Conservation (phyloP, 176 grass and related monocot species). For the Tuctoria greenei region DNA sequence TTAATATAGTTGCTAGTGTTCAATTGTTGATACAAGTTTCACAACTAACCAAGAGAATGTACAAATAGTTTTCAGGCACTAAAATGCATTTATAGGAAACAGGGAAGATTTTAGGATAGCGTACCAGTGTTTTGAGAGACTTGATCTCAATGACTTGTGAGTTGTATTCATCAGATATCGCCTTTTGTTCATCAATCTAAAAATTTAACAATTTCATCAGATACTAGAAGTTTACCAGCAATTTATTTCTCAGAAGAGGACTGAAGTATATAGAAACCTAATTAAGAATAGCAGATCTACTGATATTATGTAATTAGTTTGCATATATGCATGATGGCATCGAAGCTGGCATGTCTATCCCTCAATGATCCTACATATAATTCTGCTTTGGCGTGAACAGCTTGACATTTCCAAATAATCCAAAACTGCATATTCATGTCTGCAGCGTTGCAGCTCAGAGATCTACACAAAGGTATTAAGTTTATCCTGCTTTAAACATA, state of each 20-base stretch:
- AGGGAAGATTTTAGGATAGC: constrained; percentile 27
- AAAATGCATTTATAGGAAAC: constrained; percentile 10
- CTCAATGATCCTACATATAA: not conserved
- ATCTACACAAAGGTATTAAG: not conserved
- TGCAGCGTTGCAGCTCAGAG: not conserved
- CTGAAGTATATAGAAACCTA: not conserved
- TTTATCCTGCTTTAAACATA: constrained; percentile 7
- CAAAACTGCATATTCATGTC: constrained; percentile 17
- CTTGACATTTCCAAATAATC: constrained; percentile 13
- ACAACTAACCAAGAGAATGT: constrained; percentile 2
- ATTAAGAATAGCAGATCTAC: constrained; percentile 6
- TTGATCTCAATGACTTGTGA: constrained; percentile 64
- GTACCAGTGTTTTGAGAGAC: constrained; percentile 84
- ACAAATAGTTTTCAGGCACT: constrained; percentile 14
- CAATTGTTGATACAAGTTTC: not conserved
- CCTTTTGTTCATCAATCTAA: constrained; percentile 72
- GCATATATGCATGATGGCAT: constrained; percentile 11
- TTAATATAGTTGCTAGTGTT: constrained; percentile 18
- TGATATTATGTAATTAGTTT: constrained; percentile 8
- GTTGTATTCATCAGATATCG: constrained; percentile 55
- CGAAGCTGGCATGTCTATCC: not conserved
- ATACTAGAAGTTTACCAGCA: constrained; percentile 24
- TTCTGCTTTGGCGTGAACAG: not conserved
- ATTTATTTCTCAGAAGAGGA: constrained; percentile 22
- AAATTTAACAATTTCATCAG: constrained; percentile 49